Conservation (phyloP, 257 asterid species). For the Solanum piurae region DNA sequence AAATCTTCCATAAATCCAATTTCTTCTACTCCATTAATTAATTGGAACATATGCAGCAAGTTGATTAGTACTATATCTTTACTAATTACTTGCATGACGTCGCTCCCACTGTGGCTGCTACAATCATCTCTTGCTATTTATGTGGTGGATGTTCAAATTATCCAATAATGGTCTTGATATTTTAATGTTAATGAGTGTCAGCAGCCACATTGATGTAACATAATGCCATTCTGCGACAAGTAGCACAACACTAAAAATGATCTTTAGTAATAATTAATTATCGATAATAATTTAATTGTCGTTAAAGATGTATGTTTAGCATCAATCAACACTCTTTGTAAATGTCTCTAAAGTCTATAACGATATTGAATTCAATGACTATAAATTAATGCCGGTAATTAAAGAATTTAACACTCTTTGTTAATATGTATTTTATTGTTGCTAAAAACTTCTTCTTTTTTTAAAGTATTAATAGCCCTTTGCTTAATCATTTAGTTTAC, state of each 20-base stretch:
- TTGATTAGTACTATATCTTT: background rate
- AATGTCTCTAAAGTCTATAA: fast-evolving
- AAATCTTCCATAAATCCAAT: background rate
- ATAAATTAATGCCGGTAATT: too few relatives aligned
- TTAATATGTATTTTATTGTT: too few relatives aligned
- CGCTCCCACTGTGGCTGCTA: background rate
- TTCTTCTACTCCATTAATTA: background rate
- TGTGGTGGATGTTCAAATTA: background rate
- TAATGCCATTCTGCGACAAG: background rate
- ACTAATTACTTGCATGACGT: background rate
- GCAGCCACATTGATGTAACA: background rate
- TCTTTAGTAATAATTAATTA: too few relatives aligned
- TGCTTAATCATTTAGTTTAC: background rate
- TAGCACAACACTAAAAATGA: too few relatives aligned
- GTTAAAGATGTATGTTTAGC: too few relatives aligned
- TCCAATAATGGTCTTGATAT: background rate
- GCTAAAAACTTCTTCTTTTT: too few relatives aligned
- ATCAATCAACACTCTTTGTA: fast-evolving
- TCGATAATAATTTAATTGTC: too few relatives aligned
- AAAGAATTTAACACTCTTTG: too few relatives aligned
- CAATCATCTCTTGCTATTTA: background rate
- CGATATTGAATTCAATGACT: too few relatives aligned
- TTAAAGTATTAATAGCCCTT: background rate
- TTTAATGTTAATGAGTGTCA: background rate
- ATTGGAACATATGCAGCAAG: background rate